These are phyloP conservation scores for Sugiyamaella marilandica DNA, from an alignment of 805 yeast species.

Conservation along the genomic window DNA sequence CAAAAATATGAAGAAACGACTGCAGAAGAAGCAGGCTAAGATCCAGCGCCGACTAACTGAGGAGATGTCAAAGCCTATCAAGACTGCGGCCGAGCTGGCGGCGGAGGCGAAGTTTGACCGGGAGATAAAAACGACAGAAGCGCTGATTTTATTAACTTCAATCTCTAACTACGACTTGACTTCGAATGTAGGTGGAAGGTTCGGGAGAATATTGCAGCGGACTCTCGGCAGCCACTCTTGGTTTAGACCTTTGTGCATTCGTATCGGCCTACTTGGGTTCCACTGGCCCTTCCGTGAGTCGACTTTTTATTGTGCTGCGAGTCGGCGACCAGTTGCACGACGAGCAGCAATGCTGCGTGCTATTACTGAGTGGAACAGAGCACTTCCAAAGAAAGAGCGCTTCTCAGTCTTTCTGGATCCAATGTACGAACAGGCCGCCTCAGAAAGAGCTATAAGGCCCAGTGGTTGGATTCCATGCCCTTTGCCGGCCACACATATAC, in stretches of 20 bases:
- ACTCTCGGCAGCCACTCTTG: conserved; percentile 33
- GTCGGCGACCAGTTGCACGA: conserved; percentile 39
- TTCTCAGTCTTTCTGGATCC: conserved; percentile 40
- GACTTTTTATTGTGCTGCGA: conserved; percentile 37
- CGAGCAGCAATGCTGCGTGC: conserved; percentile 39
- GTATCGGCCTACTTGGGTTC: conserved; percentile 40
- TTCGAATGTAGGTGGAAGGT: conserved; percentile 30
- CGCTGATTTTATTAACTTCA: conserved; percentile 37
- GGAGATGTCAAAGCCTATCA: conserved; percentile 18
- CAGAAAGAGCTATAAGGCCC: conserved; percentile 35
- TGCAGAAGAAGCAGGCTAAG: conserved; percentile 26
- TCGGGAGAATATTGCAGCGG: conserved; percentile 27
- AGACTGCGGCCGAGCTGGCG: conserved; percentile 26
- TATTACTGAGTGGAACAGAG: conserved; percentile 35
- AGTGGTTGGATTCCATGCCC: conserved; percentile 37
- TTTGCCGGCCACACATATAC: conserved; percentile 39
- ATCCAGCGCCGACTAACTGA: conserved; percentile 17
- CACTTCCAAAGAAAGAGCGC: conserved; percentile 26
- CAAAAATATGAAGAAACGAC: conserved; percentile 30
- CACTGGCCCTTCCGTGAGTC: conserved; percentile 45
- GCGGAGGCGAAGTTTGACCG: conserved; percentile 31
- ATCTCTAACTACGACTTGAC: conserved; percentile 39
- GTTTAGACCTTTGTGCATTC: conserved; percentile 34
- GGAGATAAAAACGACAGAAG: conserved; percentile 39
- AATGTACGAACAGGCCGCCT: conserved; percentile 32